A percentile compares a stretch with the other conserved stretches of the same genome.
phyloP scores from a whole-genome alignment of 163 green algal species.

The Chloroidium sp. region DNA sequence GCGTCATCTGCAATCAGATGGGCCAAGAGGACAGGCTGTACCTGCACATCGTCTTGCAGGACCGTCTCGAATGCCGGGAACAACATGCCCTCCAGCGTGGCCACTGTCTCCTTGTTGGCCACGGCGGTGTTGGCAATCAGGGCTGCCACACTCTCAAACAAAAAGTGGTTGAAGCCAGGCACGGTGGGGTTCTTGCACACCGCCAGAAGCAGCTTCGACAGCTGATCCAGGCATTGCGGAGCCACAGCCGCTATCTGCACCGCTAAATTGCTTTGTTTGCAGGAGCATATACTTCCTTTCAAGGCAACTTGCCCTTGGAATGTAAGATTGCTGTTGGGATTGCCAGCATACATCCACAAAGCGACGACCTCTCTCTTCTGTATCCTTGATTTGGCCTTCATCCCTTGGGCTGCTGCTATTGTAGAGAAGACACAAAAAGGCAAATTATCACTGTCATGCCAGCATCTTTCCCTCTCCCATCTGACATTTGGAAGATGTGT shows the following conservation, averaged over 20 bases:
- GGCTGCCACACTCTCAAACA: conserved; percentile 89
- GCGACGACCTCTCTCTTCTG: too few relatives aligned
- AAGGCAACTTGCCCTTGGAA: too few relatives aligned
- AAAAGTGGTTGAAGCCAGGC: conserved; percentile 95
- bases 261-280: not conserved
- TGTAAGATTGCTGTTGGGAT: too few relatives aligned
- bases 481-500: too few relatives aligned
- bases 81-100: conserved; percentile 71
- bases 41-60: conserved; percentile 67
- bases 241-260: conserved; percentile 58
- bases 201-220: conserved; percentile 58
- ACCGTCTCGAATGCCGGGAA: conserved; percentile 89
- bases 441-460: too few relatives aligned
- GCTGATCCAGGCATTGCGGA: conserved; percentile 49
- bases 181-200: conserved; percentile 90
- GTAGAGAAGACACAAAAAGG: too few relatives aligned
- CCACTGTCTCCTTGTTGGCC: conserved; percentile 31
- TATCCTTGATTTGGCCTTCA: too few relatives aligned
- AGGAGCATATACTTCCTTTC: not conserved
- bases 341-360: too few relatives aligned
- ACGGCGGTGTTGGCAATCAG: conserved; percentile 47
- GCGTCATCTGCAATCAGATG: too few relatives aligned
- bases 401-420: too few relatives aligned
- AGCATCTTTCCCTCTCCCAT: too few relatives aligned
- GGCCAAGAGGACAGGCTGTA: not conserved